Evolutionary conservation across 1,284 basidiomycete genomes (phyloP).

Genomic region (Phellinidium pouzarii): DNA sequence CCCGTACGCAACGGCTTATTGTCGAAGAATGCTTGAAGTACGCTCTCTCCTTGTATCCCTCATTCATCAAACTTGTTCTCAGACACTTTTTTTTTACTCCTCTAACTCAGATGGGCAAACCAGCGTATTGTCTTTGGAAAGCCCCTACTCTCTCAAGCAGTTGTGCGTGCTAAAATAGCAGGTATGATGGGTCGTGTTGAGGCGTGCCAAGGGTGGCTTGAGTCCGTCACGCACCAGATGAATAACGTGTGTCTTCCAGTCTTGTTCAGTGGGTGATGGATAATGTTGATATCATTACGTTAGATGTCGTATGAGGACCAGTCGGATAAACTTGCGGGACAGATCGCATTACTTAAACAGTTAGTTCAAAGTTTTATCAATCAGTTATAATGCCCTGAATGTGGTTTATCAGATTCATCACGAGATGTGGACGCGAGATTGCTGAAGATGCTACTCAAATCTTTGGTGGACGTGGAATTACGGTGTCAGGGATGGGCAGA

Average conservation of each 20-base stretch:
- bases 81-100: background rate
- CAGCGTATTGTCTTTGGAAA: conserved; percentile 87
- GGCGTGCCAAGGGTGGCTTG: conserved; percentile 85
- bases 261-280: background rate
- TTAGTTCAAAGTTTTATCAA: conserved; percentile 28
- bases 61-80: background rate
- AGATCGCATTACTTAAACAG: conserved; percentile 69
- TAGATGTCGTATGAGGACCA: conserved; percentile 81
- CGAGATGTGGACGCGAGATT: conserved; percentile 60
- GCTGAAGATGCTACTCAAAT: conserved; percentile 64
- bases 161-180: conserved; percentile 85
- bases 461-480: conserved; percentile 58
- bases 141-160: conserved; percentile 85
- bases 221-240: conserved; percentile 88
- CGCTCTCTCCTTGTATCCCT: conserved; percentile 21
- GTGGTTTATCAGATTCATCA: conserved; percentile 47
- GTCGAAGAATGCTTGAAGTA: conserved; percentile 79
- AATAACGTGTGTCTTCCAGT: conserved; percentile 55
- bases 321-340: conserved; percentile 65
- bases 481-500: conserved; percentile 59
- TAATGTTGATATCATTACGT: conserved; percentile 1
- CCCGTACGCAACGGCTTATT: conserved; percentile 64
- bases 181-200: conserved; percentile 88
- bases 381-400: conserved; percentile 1
- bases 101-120: conserved; percentile 57